These are phyloP conservation scores for Gynochthodes officinalis DNA, from an alignment of 257 asterid species.

Conservation along the genomic window DNA sequence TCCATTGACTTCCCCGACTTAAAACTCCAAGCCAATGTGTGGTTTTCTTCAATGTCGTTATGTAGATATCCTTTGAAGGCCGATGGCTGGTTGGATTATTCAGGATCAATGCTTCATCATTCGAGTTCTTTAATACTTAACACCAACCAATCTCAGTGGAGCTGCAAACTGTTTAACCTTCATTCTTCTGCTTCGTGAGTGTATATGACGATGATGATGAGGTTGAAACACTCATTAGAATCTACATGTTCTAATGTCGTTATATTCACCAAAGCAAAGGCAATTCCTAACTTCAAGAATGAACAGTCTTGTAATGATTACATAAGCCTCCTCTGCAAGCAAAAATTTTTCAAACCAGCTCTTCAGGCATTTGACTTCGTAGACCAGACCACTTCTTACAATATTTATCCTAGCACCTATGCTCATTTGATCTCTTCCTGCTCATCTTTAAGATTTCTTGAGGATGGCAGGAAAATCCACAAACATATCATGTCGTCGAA, in stretches of 20 bases:
- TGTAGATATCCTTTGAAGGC: background rate
- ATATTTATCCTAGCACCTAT: slow-evolving; percentile 48
- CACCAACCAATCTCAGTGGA: background rate
- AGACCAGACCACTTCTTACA: slow-evolving; percentile 29
- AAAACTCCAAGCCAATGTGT: background rate
- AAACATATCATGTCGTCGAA: slow-evolving; percentile 39
- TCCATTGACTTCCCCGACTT: too few species aligned
- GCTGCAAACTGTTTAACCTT: background rate
- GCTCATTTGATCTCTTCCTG: slow-evolving; percentile 51
- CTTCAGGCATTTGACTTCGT: slow-evolving; percentile 43
- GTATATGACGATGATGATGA: slow-evolving; percentile 34
- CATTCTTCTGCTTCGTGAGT: background rate
- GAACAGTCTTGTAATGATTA: slow-evolving; percentile 39
- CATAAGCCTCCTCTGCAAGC: slow-evolving; percentile 55
- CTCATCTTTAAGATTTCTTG: slow-evolving; percentile 49
- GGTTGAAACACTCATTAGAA: slow-evolving; percentile 21
- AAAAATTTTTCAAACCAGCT: slow-evolving; percentile 49
- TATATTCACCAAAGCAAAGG: slow-evolving; percentile 23
- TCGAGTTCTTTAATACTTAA: background rate
- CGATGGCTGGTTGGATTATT: background rate
- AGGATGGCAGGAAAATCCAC: slow-evolving; percentile 50
- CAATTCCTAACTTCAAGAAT: slow-evolving; percentile 20
- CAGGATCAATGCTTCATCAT: background rate
- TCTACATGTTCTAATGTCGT: slow-evolving; percentile 17
- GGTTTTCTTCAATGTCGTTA: background rate